Evolutionary conservation across 2,329 filamentous ascomycete genomes (phyloP).

Genomic region (Orbilia javanica): DNA sequence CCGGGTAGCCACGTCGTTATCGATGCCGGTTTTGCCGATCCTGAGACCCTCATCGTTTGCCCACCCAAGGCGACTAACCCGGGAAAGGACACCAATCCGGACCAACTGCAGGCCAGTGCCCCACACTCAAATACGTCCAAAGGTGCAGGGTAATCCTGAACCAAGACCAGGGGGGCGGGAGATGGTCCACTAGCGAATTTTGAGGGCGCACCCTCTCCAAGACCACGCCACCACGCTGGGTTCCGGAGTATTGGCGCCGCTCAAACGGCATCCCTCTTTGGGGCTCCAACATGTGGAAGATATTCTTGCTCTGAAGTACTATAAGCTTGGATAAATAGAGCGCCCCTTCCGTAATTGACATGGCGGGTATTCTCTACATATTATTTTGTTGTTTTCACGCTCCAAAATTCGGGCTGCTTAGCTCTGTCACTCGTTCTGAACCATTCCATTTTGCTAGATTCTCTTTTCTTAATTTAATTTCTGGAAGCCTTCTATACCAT

Average conservation of each 20-base stretch:
- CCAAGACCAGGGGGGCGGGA: constrained; percentile 15
- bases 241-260: constrained; percentile 12
- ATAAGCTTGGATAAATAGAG: constrained; percentile 19
- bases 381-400: background rate
- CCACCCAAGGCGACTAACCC: constrained; percentile 5
- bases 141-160: constrained; percentile 23
- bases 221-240: constrained; percentile 29
- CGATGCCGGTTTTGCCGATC: constrained; percentile 21
- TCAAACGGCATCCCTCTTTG: background rate
- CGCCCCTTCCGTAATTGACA: constrained; percentile 5
- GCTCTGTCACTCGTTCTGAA: constrained; percentile 18
- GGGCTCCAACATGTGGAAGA: background rate
- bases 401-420: constrained; percentile 9
- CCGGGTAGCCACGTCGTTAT: constrained; percentile 6
- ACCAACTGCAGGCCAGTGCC: background rate
- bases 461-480: background rate
- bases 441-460: background rate
- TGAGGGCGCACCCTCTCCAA: constrained; percentile 1
- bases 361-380: background rate
- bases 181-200: constrained; percentile 15
- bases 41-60: background rate
- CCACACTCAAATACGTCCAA: constrained; percentile 17
- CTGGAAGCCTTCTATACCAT: background rate
- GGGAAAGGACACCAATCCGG: constrained; percentile 2
- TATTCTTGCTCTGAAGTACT: too few species aligned